phyloP scores from a whole-genome alignment of 805 yeast species.

The Ogataea trehaloabstinens region DNA sequence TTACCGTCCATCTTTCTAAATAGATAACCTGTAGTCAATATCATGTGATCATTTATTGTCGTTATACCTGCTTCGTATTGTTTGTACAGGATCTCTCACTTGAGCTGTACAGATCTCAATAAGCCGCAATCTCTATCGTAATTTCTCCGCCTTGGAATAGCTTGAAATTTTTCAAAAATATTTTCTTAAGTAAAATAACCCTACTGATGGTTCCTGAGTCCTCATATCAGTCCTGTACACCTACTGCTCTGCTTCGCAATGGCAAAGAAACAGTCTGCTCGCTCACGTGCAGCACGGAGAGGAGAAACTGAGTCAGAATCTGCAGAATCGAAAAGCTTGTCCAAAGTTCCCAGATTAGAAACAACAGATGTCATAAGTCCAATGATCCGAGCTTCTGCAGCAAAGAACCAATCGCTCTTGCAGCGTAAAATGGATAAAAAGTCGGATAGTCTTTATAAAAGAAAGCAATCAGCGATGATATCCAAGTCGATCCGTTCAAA shows the following conservation, averaged over 20 bases:
- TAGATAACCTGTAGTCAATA: conserved; percentile 2
- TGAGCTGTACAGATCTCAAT: too few relatives aligned
- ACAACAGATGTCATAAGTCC: conserved; percentile 60
- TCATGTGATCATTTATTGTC: too few relatives aligned
- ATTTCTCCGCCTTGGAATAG: too few relatives aligned
- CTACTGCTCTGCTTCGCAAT: too few relatives aligned
- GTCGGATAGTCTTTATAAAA: conserved; percentile 19
- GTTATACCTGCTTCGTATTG: too few relatives aligned
- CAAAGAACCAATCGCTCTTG: conserved; percentile 60
- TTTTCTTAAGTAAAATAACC: too few relatives aligned
- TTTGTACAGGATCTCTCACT: too few relatives aligned
- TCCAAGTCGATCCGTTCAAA: conserved; percentile 34
- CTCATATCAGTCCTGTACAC: too few relatives aligned
- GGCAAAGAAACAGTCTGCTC: conserved; percentile 50
- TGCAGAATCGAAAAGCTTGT: conserved; percentile 44
- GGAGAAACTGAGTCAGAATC: conserved; percentile 43
- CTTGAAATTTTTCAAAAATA: not conserved
- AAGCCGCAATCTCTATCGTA: too few relatives aligned
- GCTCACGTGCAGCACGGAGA: conserved; percentile 77
- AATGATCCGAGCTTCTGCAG: conserved; percentile 59
- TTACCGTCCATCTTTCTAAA: too few relatives aligned
- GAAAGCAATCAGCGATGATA: conserved; percentile 22
- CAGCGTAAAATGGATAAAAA: conserved; percentile 51
- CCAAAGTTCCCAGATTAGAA: conserved; percentile 55
- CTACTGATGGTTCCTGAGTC: too few relatives aligned